phyloP scores from a whole-genome alignment of 306 rosid genomes.

The Dalbergia cultrata region DNA sequence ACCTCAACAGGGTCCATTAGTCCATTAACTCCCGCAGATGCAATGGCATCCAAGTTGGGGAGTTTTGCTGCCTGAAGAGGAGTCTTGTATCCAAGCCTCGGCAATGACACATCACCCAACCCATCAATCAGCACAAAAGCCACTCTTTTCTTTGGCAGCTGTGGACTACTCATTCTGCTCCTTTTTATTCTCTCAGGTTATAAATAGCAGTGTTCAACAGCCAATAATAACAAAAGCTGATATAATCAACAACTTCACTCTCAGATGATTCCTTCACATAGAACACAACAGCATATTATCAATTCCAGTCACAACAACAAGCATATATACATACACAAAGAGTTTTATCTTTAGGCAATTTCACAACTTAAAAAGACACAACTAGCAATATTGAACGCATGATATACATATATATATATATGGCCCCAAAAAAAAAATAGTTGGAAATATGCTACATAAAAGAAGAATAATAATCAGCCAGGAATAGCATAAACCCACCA shows the following conservation, averaged over 20 bases:
- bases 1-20: constrained; percentile 98
- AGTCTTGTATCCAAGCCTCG: constrained; percentile 79
- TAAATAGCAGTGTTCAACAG: constrained; percentile 15
- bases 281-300: constrained; percentile 39
- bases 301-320: constrained; percentile 41
- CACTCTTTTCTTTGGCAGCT: constrained; percentile 81
- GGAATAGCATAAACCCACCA: constrained; percentile 4
- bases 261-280: constrained; percentile 25
- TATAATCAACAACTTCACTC: constrained; percentile 41
- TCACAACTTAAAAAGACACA: constrained; percentile 27
- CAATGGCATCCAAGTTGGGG: constrained; percentile 84
- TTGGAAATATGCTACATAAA: not conserved
- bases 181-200: constrained; percentile 4
- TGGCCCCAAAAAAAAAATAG: not conserved
- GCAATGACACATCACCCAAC: constrained; percentile 90
- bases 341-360: constrained; percentile 3
- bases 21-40: constrained; percentile 93
- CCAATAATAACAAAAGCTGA: constrained; percentile 7
- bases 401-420: not conserved
- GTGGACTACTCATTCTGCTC: constrained; percentile 58
- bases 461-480: not conserved
- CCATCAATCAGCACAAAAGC: constrained; percentile 98
- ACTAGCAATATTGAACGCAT: constrained; percentile 21
- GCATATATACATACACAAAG: not conserved
- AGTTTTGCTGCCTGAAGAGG: constrained; percentile 89